These are phyloP conservation scores for Coniochaeta sp. DNA, from an alignment of 2,329 filamentous ascomycete species.

Conservation along the genomic window DNA sequence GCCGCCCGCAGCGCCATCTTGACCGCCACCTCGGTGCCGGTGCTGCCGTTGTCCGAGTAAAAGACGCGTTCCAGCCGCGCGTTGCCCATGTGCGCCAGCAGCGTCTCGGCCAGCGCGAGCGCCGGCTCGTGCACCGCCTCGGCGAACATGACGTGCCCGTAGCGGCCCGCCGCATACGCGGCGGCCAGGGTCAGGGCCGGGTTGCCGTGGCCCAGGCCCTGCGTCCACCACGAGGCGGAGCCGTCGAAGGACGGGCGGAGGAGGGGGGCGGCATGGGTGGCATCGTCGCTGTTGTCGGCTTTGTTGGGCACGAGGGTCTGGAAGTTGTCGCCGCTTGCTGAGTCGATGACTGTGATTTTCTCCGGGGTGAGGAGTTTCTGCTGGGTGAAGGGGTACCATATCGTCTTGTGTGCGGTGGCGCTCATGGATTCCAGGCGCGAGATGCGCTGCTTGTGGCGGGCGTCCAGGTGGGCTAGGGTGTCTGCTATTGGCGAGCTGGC, in stretches of 20 bases:
- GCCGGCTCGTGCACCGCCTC: constrained; percentile 74
- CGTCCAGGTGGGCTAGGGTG: constrained; percentile 43
- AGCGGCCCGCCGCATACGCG: constrained; percentile 74
- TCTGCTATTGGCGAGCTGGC: not conserved
- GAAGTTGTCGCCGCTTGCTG: constrained; percentile 72
- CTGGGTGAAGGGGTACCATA: constrained; percentile 88
- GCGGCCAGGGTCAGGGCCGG: constrained; percentile 64
- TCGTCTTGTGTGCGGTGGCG: constrained; percentile 50
- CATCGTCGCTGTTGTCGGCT: constrained; percentile 3
- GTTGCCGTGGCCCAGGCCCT: constrained; percentile 76
- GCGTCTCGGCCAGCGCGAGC: constrained; percentile 56
- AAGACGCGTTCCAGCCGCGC: constrained; percentile 65
- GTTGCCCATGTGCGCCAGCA: constrained; percentile 55
- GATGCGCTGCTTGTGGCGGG: constrained; percentile 49
- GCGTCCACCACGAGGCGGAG: constrained; percentile 88
- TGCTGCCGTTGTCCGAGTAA: constrained; percentile 79
- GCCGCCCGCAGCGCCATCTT: constrained; percentile 77
- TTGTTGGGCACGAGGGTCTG: constrained; percentile 39
- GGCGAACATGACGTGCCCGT: constrained; percentile 86
- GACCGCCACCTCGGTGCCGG: constrained; percentile 73
- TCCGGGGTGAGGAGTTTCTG: constrained; percentile 56
- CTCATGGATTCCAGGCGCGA: constrained; percentile 54
- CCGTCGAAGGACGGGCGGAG: constrained; percentile 69
- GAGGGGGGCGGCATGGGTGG: constrained; percentile 24
- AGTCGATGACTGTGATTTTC: constrained; percentile 70